Percentiles rank a stretch among this genome's conserved stretches.
These are phyloP conservation scores for Hanseniaspora guilliermondii DNA, from an alignment of 805 yeast species.

Conservation along the genomic window DNA sequence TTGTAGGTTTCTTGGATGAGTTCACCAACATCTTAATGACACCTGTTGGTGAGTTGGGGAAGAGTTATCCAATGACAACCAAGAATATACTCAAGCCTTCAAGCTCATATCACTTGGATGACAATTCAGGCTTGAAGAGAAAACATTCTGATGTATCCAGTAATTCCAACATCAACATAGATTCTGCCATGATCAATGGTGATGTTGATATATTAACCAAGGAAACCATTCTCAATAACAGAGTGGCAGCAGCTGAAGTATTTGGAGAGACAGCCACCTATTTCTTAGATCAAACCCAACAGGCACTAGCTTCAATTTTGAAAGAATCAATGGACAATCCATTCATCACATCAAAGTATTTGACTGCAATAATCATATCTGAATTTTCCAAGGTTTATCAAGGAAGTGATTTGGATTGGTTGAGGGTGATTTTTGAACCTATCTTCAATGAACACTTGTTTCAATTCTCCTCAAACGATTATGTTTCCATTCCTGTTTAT, in stretches of 20 bases:
- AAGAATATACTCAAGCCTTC: conserved; percentile 69
- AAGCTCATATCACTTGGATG: conserved; percentile 25
- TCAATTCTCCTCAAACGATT: not conserved
- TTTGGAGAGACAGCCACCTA: conserved; percentile 54
- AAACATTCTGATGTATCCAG: conserved; percentile 32
- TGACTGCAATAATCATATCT: conserved; percentile 55
- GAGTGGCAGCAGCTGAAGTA: conserved; percentile 63
- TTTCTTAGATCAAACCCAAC: conserved; percentile 32
- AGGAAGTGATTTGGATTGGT: conserved; percentile 16
- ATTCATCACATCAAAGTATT: conserved; percentile 70
- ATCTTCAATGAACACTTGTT: conserved; percentile 29
- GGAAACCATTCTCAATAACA: conserved; percentile 60
- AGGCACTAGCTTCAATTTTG: conserved; percentile 28
- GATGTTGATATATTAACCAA: conserved; percentile 76
- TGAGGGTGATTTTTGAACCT: conserved; percentile 28
- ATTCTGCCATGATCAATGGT: conserved; percentile 82
- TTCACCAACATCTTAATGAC: conserved; percentile 65
- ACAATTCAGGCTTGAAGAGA: conserved; percentile 24
- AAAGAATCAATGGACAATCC: conserved; percentile 40
- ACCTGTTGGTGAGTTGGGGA: conserved; percentile 88
- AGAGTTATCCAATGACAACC: conserved; percentile 72
- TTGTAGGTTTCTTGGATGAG: conserved; percentile 47
- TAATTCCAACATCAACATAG: conserved; percentile 59
- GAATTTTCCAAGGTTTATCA: conserved; percentile 41
- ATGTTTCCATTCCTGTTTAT: conserved; percentile 15